Conservation (phyloP, 73 alveolate genomes). For the Paramecium biaurelia region DNA sequence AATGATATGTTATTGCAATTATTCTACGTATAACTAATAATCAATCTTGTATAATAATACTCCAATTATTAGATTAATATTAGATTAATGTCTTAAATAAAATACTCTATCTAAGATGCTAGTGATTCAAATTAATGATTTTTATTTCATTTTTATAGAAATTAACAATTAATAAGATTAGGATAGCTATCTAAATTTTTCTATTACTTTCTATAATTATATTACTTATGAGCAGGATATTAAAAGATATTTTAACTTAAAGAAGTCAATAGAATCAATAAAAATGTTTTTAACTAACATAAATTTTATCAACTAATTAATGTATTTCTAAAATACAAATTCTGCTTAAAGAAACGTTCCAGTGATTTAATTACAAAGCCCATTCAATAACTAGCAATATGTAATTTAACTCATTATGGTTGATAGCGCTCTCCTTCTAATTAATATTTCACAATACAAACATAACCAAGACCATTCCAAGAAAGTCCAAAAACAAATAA, state of each 20-base stretch:
- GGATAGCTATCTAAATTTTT: too few relatives aligned
- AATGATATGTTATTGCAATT: too few relatives aligned
- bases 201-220: too few relatives aligned
- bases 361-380: background rate
- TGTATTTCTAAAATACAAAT: background rate
- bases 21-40: too few relatives aligned
- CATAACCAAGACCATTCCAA: background rate
- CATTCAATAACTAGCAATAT: background rate
- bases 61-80: too few relatives aligned
- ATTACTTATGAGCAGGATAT: background rate
- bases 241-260: background rate
- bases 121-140: too few relatives aligned
- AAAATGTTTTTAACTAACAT: background rate
- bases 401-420: background rate
- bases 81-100: too few relatives aligned
- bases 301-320: background rate
- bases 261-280: background rate
- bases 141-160: too few relatives aligned
- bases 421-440: background rate
- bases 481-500: background rate
- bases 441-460: background rate
- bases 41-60: too few relatives aligned
- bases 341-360: background rate
- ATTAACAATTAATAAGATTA: too few relatives aligned
- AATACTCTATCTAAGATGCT: too few relatives aligned